phyloP scores from a whole-genome alignment of 441 rosid genomes.

The Populus trichocarpa region DNA sequence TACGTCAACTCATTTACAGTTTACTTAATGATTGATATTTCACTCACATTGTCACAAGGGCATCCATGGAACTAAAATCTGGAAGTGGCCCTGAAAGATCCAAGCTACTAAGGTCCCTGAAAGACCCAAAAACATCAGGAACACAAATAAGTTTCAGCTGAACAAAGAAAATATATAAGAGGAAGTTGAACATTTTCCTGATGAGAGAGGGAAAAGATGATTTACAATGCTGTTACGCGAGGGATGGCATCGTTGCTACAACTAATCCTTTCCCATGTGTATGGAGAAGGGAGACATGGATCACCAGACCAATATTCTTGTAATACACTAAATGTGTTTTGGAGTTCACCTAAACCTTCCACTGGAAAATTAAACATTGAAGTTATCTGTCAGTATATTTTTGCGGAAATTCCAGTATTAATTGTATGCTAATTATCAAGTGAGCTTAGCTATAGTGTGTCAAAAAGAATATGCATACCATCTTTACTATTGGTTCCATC shows the following conservation, averaged over 20 bases:
- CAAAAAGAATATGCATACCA: constrained; percentile 11
- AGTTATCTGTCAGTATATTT: neutral
- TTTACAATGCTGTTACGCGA: constrained; percentile 40
- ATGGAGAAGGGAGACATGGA: constrained; percentile 43
- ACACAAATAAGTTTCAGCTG: neutral
- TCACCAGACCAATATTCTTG: constrained; percentile 35
- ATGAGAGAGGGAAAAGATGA: neutral
- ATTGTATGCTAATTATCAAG: neutral
- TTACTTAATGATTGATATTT: constrained; percentile 11
- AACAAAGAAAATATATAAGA: neutral
- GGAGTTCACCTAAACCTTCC: constrained; percentile 24
- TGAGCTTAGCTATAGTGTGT: neutral
- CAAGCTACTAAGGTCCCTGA: constrained; percentile 35
- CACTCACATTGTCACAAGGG: constrained; percentile 25
- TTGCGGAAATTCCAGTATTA: neutral
- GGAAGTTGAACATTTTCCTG: neutral
- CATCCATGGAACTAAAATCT: constrained; percentile 42
- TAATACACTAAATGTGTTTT: constrained; percentile 15
- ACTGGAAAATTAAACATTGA: constrained; percentile 8
- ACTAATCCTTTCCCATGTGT: constrained; percentile 42
- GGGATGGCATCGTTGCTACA: constrained; percentile 30
- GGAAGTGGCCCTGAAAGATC: constrained; percentile 31
- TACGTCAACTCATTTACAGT: constrained; percentile 4
- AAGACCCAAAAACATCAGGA: neutral
- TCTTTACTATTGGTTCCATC: constrained; percentile 32